These are phyloP conservation scores for Auriculariales sp. DNA, from an alignment of 768 basidiomycete genomes.

Conservation along the genomic window DNA sequence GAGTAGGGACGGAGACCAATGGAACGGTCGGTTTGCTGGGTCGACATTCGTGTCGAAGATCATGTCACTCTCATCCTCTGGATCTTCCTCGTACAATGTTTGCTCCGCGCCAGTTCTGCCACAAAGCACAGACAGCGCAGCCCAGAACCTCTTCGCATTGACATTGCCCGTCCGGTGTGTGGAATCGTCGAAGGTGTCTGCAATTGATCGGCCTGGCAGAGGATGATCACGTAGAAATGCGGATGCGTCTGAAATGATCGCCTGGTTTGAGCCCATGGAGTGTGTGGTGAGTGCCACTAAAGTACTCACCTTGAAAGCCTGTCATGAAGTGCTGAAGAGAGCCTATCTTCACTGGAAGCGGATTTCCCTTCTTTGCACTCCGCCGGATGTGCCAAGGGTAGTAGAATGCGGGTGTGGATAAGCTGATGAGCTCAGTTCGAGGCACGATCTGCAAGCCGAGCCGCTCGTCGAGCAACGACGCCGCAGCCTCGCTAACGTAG, in stretches of 20 bases:
- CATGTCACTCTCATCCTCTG: slow-evolving; percentile 59
- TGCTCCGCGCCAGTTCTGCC: slow-evolving; percentile 70
- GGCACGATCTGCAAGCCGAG: slow-evolving; percentile 73
- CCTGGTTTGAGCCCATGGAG: neutral
- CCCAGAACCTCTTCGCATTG: slow-evolving; percentile 47
- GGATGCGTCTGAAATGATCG: slow-evolving; percentile 46
- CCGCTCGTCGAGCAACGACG: slow-evolving; percentile 65
- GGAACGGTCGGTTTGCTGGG: slow-evolving; percentile 38
- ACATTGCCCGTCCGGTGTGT: slow-evolving; percentile 58
- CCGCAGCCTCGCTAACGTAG: slow-evolving; percentile 83
- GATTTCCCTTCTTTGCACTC: slow-evolving; percentile 70
- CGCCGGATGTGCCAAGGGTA: slow-evolving; percentile 84
- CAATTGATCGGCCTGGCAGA: slow-evolving; percentile 73
- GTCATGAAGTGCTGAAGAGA: slow-evolving; percentile 83
- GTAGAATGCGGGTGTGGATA: slow-evolving; percentile 79
- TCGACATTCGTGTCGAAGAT: slow-evolving; percentile 54
- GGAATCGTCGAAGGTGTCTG: slow-evolving; percentile 77
- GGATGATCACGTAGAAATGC: slow-evolving; percentile 78
- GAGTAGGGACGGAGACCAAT: slow-evolving; percentile 70
- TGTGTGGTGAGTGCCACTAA: neutral
- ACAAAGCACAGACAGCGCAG: slow-evolving; percentile 65
- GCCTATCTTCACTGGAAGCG: slow-evolving; percentile 76
- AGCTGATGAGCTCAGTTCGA: slow-evolving; percentile 65
- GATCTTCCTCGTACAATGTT: slow-evolving; percentile 48
- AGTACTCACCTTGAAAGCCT: slow-evolving; percentile 51